These are phyloP conservation scores for Gleditsia sinensis DNA, from an alignment of 306 rosid species.

Conservation along the genomic window DNA sequence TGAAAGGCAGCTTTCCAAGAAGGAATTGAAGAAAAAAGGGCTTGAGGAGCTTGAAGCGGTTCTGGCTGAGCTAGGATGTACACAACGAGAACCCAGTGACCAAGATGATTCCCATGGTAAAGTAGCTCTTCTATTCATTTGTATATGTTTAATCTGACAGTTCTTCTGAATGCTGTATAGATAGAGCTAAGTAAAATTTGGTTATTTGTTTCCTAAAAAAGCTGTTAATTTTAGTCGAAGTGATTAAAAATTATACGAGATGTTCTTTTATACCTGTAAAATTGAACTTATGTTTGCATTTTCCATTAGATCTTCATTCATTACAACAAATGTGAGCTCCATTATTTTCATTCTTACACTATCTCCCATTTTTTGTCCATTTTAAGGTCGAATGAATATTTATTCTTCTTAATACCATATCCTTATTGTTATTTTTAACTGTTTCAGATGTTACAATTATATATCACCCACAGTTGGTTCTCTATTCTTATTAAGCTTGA, in stretches of 20 bases:
- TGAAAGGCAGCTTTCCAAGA: slow-evolving; percentile 81
- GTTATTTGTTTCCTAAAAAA: background rate
- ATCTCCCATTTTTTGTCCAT: background rate
- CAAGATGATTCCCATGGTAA: slow-evolving; percentile 61
- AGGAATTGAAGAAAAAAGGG: slow-evolving; percentile 77
- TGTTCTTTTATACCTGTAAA: background rate
- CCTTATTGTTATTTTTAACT: background rate
- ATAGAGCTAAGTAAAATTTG: background rate
- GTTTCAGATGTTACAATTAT: background rate
- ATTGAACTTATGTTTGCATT: background rate
- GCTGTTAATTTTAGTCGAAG: background rate
- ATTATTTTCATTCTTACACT: background rate
- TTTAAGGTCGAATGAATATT: background rate
- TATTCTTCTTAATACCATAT: background rate
- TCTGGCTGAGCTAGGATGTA: slow-evolving; percentile 72
- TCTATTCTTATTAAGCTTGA: background rate
- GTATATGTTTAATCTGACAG: background rate
- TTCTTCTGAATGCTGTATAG: background rate
- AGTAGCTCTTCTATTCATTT: background rate
- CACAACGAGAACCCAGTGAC: slow-evolving; percentile 38
- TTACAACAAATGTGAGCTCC: background rate
- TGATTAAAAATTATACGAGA: background rate
- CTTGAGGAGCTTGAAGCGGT: slow-evolving; percentile 80
- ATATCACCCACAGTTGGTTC: too few relatives aligned
- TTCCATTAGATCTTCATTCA: slow-evolving; percentile 2